phyloP scores from a whole-genome alignment of 176 grass and related monocot genomes.

The Triticum urartu region DNA sequence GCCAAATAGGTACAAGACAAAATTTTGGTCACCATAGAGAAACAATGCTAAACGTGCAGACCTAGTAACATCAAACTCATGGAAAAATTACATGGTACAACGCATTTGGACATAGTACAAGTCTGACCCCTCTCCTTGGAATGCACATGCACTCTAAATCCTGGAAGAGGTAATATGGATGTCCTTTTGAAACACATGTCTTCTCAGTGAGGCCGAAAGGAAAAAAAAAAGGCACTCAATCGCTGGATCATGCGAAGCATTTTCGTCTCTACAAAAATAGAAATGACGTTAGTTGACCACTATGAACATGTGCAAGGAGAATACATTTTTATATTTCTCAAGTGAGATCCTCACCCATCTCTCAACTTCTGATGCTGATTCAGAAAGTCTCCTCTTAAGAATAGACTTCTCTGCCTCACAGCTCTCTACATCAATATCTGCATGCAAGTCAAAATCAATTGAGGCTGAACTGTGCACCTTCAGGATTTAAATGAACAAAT shows the following conservation, averaged over 20 bases:
- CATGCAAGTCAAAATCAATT: constrained; percentile 14
- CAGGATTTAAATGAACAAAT: background rate
- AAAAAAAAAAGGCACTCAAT: background rate
- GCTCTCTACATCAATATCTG: constrained; percentile 65
- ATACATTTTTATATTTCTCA: background rate
- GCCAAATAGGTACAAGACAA: too few species aligned
- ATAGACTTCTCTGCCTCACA: constrained; percentile 77
- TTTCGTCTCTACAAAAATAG: constrained; percentile 74
- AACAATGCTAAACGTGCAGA: too few species aligned
- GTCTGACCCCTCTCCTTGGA: background rate
- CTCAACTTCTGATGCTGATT: constrained; percentile 85
- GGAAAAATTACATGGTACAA: background rate
- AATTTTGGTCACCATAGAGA: too few species aligned
- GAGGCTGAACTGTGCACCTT: background rate
- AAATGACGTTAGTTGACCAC: constrained; percentile 19
- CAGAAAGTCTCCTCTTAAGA: constrained; percentile 84
- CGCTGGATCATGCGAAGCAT: constrained; percentile 58
- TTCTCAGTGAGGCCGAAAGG: background rate
- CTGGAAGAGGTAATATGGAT: background rate
- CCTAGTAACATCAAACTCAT: background rate
- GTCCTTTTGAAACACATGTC: background rate
- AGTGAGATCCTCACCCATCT: constrained; percentile 63
- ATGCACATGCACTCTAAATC: too few species aligned
- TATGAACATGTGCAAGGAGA: background rate
- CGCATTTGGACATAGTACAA: constrained; percentile 8